These are phyloP conservation scores for Citrus trifoliata DNA, from an alignment of 345 rosid species.

Conservation along the genomic window DNA sequence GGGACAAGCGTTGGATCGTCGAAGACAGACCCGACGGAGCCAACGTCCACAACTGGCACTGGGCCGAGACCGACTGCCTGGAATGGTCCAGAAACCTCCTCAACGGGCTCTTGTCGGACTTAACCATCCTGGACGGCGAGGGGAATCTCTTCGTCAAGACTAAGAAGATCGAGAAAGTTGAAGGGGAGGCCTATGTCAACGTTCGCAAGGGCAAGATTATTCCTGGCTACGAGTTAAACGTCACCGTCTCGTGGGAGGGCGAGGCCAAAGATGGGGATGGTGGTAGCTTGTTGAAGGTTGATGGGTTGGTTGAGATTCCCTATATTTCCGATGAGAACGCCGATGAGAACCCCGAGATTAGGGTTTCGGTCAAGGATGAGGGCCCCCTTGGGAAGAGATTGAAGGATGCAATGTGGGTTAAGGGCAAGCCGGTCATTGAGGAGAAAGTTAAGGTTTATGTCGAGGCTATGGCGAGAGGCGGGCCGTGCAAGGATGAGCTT, in stretches of 20 bases:
- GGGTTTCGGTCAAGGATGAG: constrained; percentile 71
- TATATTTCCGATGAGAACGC: constrained; percentile 97
- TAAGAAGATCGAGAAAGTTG: constrained; percentile 67
- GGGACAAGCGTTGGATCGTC: constrained; percentile 98
- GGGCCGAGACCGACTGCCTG: constrained; percentile 92
- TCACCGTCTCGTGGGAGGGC: constrained; percentile 79
- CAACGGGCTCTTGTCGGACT: constrained; percentile 46
- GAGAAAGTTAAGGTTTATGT: constrained; percentile 75
- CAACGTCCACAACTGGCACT: constrained; percentile 99
- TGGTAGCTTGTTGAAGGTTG: constrained; percentile 48
- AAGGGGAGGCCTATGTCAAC: constrained; percentile 96
- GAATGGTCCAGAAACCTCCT: constrained; percentile 78
- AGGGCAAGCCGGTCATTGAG: constrained; percentile 70
- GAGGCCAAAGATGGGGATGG: constrained; percentile 79
- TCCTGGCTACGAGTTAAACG: constrained; percentile 84
- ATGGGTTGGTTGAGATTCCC: constrained; percentile 81
- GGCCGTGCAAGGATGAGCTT: constrained; percentile 82
- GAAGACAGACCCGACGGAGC: constrained; percentile 95
- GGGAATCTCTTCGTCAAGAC: constrained; percentile 53
- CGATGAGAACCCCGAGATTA: constrained; percentile 83
- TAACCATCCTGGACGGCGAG: constrained; percentile 63
- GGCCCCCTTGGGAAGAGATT: constrained; percentile 65
- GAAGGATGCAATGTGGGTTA: constrained; percentile 75
- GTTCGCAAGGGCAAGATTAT: constrained; percentile 90
- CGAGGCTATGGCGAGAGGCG: constrained; percentile 75